Evolutionary conservation across 495 filamentous ascomycete species (phyloP), one percentile per base, ranked within the genome.

Genomic region (Neurospora sp.): DNA sequence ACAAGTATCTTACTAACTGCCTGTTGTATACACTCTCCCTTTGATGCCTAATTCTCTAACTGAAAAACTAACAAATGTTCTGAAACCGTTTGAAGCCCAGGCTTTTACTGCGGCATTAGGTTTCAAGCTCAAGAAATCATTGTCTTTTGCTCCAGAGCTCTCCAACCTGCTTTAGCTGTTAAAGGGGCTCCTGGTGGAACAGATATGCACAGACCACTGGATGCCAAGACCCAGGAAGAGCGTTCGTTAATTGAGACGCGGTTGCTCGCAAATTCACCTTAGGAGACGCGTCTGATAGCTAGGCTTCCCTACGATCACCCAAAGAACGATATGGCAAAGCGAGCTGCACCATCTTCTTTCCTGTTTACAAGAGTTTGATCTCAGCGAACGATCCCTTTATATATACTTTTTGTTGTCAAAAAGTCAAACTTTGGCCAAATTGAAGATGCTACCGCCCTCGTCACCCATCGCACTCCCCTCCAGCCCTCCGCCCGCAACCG

Each of bases 391-490:
- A 4, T 34, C 1, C 54, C 9, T 34, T 66, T 6, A 31, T 62
- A 34, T 34, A 34, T 17, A 19, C 2, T 34, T 9, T 3, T 31
- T 19, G 5, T 9, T 19, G 1, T 19, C 17, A 19, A 1, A 4
- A 1, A 1, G 28, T 34, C 54, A 45, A 48, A 39, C 2, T 7
- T 66, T 42, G 13, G 71, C 39, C 34, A 11, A 28, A 11, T 40
- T 34, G 71, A 74, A 72, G 39, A 79, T 80, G 79, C 39, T 77
- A 19, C 70, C 89, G 24, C 86, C 89, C 9, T 92, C 91, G 5
- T 91, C 91, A 0, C 89, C 90, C 5, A 81, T 88, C 31, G 78
- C 79, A 31, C 88, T 87, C 73, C 89, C 90, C 1, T 79, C 82
- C n/a, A 88, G 84, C 74, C 88, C 88, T 0, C 84, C 86, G 8